These are phyloP conservation scores for Papiliotrema laurentii DNA, from an alignment of 1,284 basidiomycete genomes.

Conservation along the genomic window DNA sequence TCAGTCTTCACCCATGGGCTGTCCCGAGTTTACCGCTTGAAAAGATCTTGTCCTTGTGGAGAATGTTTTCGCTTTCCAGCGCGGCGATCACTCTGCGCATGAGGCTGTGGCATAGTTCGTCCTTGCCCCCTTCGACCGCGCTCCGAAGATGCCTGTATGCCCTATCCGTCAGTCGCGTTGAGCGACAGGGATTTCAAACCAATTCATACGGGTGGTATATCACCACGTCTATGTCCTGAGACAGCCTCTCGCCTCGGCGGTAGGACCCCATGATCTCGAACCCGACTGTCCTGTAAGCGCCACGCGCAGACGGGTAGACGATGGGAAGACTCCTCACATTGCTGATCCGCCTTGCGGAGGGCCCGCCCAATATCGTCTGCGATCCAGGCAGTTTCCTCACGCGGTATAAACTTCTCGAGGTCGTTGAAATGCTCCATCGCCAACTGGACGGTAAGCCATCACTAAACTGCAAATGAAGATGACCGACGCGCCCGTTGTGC, in stretches of 20 bases:
- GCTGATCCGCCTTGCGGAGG: constrained; percentile 22
- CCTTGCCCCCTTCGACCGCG: constrained; percentile 10
- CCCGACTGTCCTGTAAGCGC: constrained; percentile 12
- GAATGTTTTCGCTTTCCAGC: constrained; percentile 15
- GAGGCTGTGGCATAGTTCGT: constrained; percentile 10
- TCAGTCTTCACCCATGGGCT: not conserved
- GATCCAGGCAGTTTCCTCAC: constrained; percentile 23
- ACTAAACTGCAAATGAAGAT: not conserved
- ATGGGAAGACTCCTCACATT: constrained; percentile 8
- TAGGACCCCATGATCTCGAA: constrained; percentile 38
- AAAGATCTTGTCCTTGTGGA: constrained; percentile 24
- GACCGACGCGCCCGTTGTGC: constrained; percentile 25
- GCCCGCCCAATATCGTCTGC: constrained; percentile 14
- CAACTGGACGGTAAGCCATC: constrained; percentile 14
- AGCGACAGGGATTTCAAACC: constrained; percentile 1
- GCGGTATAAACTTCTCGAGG: constrained; percentile 33
- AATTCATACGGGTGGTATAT: constrained; percentile 34
- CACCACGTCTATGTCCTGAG: constrained; percentile 36
- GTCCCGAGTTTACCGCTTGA: constrained; percentile 21
- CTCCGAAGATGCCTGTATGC: no score
- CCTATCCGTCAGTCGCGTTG: no score
- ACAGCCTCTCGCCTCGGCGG: constrained; percentile 28
- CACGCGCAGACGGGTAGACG: not conserved
- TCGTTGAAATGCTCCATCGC: constrained; percentile 26
- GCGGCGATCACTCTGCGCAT: constrained; percentile 23